A percentile compares a stretch with the other conserved stretches of the same genome.
Conservation (phyloP, 805 yeast genomes). For the Metschnikowia hibisci region DNA sequence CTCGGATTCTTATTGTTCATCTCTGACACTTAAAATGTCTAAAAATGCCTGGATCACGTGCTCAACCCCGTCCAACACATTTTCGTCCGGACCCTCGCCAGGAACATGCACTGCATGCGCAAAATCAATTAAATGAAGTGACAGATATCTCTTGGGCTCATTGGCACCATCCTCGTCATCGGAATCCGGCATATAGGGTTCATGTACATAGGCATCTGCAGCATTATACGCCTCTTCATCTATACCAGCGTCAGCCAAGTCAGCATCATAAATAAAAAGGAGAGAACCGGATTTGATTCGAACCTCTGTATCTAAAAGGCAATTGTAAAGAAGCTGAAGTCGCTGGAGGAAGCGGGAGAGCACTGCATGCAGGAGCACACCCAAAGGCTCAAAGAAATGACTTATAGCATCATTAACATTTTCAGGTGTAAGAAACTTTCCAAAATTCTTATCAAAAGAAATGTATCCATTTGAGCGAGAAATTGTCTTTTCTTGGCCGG, state of each 20-base stretch:
- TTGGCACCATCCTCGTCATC: constrained; percentile 22
- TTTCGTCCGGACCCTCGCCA: constrained; percentile 68
- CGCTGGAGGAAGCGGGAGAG: constrained; percentile 50
- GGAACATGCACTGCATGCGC: constrained; percentile 74
- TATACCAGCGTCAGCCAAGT: constrained; percentile 42
- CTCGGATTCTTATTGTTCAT: no score
- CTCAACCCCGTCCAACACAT: constrained; percentile 65
- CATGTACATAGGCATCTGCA: constrained; percentile 27
- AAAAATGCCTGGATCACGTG: constrained; percentile 49
- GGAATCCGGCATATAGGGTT: constrained; percentile 20
- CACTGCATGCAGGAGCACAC: constrained; percentile 24
- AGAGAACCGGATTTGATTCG: constrained; percentile 70
- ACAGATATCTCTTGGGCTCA: constrained; percentile 23
- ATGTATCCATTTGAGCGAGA: constrained; percentile 32
- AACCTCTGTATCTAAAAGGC: constrained; percentile 58
- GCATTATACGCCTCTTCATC: constrained; percentile 12
- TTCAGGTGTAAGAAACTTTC: constrained; percentile 50
- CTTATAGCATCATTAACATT: constrained; percentile 45
- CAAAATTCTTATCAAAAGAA: constrained; percentile 63
- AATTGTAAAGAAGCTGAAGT: constrained; percentile 61
- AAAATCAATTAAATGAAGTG: constrained; percentile 75
- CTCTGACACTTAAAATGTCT: not conserved
- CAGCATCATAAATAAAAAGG: constrained; percentile 71
- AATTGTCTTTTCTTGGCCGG: constrained; percentile 19
- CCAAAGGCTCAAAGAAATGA: constrained; percentile 40